Evolutionary conservation across 148 eudicot genomes (phyloP), one percentile per base, ranked within the genome.

Genomic region (Rhododendron ovatum): DNA sequence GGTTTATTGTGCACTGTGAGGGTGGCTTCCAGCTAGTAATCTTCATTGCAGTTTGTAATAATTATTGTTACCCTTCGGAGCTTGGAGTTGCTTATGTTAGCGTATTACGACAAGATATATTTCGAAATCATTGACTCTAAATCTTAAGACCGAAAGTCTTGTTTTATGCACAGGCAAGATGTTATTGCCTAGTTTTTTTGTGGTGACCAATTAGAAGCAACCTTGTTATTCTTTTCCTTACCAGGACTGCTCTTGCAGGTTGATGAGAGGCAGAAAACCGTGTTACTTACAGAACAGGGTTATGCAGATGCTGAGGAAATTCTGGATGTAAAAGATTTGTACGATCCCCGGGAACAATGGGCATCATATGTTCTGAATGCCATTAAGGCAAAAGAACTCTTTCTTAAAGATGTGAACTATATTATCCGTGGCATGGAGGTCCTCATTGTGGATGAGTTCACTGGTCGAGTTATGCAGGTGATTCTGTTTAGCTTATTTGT

Each of bases 401-500:
- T 98, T 86, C 92, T 98, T 51, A 94, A 88, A 90, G 98, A 98
- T 79, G 99, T 98, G 88, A 95, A 95, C 88, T 98, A 98, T 87
- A 98, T 98, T 55, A 88, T 95, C 83, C 96, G 98, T 86, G 98
- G 94, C 88, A 95, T 94, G 87, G 99, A 98, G 90, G 94, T 98
- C 79, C 98, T 98, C 87, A 98, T 98, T 76, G 99, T 98, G 80
- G 98, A 98, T 85, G 99, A 98, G 90, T 98, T 98, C 87, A 95
- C 98, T 88, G 99, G 99, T 65, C 96, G 99, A 61, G 98, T 98
- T 78, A 98, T 98, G 99, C 98, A 97, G 99, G 99, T 97, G 88
- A 89, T 35, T 74, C 51, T 48, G 73, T 78, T 80, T 84, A 28
- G 48, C 80, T 57, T 45, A 57, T 63, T 81, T 71, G 24, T 86